Percentiles rank a stretch among this genome's conserved stretches.
Conservation (phyloP, 1,284 basidiomycete genomes). For the Naganishia sp. region DNA sequence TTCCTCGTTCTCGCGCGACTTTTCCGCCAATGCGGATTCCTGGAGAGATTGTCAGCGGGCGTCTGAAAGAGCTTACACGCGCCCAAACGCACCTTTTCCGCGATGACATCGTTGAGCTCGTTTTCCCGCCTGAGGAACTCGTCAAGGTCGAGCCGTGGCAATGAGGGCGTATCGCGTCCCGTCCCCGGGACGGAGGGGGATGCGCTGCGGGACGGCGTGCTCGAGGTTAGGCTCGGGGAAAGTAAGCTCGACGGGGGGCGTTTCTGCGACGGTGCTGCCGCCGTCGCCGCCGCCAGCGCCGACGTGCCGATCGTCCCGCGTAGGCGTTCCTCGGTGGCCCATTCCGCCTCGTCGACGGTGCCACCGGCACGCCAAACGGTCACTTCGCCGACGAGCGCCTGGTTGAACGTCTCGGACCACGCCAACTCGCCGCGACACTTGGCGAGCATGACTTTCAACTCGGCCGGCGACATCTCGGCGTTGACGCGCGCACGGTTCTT, state of each 20-base stretch:
- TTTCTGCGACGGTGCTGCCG: not conserved
- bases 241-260: slow-evolving; percentile 29
- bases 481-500: slow-evolving; percentile 99
- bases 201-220: slow-evolving; percentile 33
- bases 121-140: slow-evolving; percentile 97
- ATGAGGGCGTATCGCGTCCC: slow-evolving; percentile 48
- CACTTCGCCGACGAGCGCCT: slow-evolving; percentile 86
- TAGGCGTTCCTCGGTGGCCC: slow-evolving; percentile 60
- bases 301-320: not conserved
- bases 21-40: slow-evolving; percentile 73
- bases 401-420: slow-evolving; percentile 82
- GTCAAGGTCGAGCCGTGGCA: slow-evolving; percentile 67
- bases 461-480: slow-evolving; percentile 92
- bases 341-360: slow-evolving; percentile 79
- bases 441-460: slow-evolving; percentile 87
- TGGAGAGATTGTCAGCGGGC: slow-evolving; percentile 36
- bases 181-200: slow-evolving; percentile 8
- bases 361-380: slow-evolving; percentile 88
- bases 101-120: slow-evolving; percentile 88
- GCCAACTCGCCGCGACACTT: slow-evolving; percentile 87
- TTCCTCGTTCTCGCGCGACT: slow-evolving; percentile 67
- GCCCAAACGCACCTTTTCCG: slow-evolving; percentile 64
- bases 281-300: not conserved
- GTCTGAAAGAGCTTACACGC: not conserved
- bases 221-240: slow-evolving; percentile 38